Evolutionary conservation across 495 filamentous ascomycete genomes (phyloP), one percentile per base, ranked within the genome.

Genomic region (Cryomyces antarcticus): DNA sequence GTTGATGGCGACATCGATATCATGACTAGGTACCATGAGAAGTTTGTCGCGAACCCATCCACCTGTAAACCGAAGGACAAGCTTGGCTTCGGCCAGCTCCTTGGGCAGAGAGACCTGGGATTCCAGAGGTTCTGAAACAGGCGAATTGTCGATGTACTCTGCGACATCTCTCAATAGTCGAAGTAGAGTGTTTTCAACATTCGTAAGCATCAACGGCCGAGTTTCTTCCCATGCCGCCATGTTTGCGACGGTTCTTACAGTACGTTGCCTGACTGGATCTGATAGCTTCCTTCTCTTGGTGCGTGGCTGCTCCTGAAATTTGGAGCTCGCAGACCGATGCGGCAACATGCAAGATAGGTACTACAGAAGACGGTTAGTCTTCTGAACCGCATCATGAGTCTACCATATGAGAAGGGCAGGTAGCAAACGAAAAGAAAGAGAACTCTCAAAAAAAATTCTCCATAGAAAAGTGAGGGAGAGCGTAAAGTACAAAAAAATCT

Each of bases 31-130:
- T 28, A 77, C 62, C 6, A 78, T 81, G 1, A 99, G 69, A 6
- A 99, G 70, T 66, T 94, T 96, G 66, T 99, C 89, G 34, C 89
- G 77, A 28, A 99, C 92, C 89, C 89, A 99, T n/a, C 89, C 89
- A 35, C 89, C 89, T 9, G 92, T 87, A 61, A 88, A 95, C 9
- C 89, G 80, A 12, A 99, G 66, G 4, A 76, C 63, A 27, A 61
- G 37, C 29, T 55, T 53, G 24, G 51, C 42, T 13, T 52, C 55
- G 11, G 43, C 47, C n/a, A 65, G 51, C 17, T 61, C 52, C 7
- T 65, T 58, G n/a, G 69, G 64, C 11, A 70, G 54, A 7, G 34
- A 42, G 10, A 55, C 46, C 17, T 48, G 45, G 34, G 29, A 43
- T 28, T 39, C 45, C 29, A 44, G 9, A n/a, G 46, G 41, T 10